Percentiles rank a stretch among this genome's conserved stretches.
These are phyloP conservation scores for Globisporangium polare DNA, from an alignment of 352 stramenopile genomes.

Conservation along the genomic window DNA sequence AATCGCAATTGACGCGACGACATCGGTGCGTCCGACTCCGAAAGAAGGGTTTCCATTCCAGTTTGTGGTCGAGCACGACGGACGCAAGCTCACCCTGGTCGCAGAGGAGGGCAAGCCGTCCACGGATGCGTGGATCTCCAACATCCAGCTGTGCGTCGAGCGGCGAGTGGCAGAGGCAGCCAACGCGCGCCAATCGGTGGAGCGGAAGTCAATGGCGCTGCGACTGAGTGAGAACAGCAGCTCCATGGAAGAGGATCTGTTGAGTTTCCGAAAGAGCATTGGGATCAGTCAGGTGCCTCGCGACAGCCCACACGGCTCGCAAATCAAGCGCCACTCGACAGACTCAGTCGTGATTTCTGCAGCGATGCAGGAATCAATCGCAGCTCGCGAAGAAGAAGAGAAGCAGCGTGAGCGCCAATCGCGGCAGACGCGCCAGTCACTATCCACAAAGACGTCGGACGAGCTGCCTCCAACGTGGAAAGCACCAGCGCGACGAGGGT, in stretches of 20 bases:
- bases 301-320: constrained; percentile 17
- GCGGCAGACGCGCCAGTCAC: constrained; percentile 37
- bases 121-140: constrained; percentile 64
- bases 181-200: constrained; percentile 32
- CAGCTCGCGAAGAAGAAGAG: constrained; percentile 36
- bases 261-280: constrained; percentile 28
- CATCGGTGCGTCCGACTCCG: constrained; percentile 40
- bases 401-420: constrained; percentile 33
- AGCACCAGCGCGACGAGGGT: constrained; percentile 17
- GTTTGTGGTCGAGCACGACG: constrained; percentile 68
- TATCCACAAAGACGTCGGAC: constrained; percentile 35
- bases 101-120: constrained; percentile 46
- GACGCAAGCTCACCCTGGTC: constrained; percentile 68
- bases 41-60: constrained; percentile 53
- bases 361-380: constrained; percentile 47
- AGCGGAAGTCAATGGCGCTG: constrained; percentile 30
- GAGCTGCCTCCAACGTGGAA: constrained; percentile 19
- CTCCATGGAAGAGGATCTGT: constrained; percentile 35
- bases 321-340: constrained; percentile 66
- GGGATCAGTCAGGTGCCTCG: constrained; percentile 14
- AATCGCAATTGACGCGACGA: constrained; percentile 66
- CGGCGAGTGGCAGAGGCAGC: constrained; percentile 24
- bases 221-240: constrained; percentile 37
- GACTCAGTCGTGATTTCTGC: constrained; percentile 61
- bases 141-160: constrained; percentile 50